These are phyloP conservation scores for Ziziphus jujuba DNA, from an alignment of 306 rosid genomes.

Conservation along the genomic window DNA sequence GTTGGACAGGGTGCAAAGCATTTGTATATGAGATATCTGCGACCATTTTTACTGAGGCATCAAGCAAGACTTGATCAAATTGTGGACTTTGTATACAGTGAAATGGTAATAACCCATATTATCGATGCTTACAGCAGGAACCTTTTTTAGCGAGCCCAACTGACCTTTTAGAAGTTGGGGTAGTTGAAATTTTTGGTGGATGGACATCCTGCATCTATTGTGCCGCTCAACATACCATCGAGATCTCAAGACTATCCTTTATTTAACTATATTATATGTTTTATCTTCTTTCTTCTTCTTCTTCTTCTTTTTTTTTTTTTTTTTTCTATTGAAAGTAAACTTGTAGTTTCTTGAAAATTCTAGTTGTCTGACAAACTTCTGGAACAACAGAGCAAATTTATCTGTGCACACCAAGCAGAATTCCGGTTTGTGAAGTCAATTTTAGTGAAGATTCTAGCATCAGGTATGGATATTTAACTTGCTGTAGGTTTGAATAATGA, in stretches of 20 bases:
- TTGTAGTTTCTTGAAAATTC: not conserved
- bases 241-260: not conserved
- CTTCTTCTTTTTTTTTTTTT: not conserved
- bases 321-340: not conserved
- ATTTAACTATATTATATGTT: too few relatives aligned
- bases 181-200: not conserved
- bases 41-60: conserved; percentile 54
- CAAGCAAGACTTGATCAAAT: conserved; percentile 49
- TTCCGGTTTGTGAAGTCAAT: conserved; percentile 38
- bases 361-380: conserved; percentile 8
- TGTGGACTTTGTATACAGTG: conserved; percentile 33
- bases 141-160: not conserved
- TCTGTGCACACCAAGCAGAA: conserved; percentile 45
- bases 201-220: not conserved
- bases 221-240: conserved; percentile 3
- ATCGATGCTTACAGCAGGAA: conserved; percentile 5
- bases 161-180: not conserved
- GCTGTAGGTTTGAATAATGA: not conserved
- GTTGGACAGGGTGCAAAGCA: conserved; percentile 49
- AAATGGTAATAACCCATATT: conserved; percentile 35
- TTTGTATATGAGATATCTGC: conserved; percentile 44
- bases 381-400: conserved; percentile 41
- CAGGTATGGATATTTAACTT: conserved; percentile 34
- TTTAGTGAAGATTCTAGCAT: conserved; percentile 23
- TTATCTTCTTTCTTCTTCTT: too few relatives aligned